A percentile compares a stretch with the other conserved stretches of the same genome.
Evolutionary conservation across 1,284 basidiomycete genomes (phyloP).

Genomic region (Earliella scabrosa): DNA sequence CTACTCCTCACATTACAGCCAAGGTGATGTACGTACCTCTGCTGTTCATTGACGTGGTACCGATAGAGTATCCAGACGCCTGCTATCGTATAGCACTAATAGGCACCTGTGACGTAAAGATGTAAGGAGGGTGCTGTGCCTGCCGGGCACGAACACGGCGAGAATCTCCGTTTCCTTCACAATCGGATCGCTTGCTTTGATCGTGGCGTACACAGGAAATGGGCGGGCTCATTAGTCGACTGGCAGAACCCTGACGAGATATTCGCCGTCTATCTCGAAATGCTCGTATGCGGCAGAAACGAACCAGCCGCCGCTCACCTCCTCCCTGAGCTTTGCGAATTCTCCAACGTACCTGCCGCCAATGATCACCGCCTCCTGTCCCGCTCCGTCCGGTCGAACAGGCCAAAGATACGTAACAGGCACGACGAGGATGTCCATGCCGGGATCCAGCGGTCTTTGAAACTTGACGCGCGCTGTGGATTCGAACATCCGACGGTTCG

Average conservation of each 20-base stretch:
- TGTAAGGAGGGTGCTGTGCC: too few species aligned
- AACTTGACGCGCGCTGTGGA: constrained; percentile 27
- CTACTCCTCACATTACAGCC: too few species aligned
- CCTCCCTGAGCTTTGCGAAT: constrained; percentile 23
- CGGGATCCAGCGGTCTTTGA: constrained; percentile 8
- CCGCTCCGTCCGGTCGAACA: constrained; percentile 15
- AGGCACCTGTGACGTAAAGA: too few species aligned
- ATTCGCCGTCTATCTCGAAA: constrained; percentile 17
- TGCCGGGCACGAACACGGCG: too few species aligned
- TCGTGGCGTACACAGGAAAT: too few species aligned
- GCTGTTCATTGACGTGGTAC: too few species aligned
- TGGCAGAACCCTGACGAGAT: constrained; percentile 15
- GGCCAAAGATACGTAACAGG: constrained; percentile 21
- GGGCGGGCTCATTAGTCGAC: constrained; percentile 2
- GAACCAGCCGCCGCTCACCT: constrained; percentile 25
- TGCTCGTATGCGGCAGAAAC: constrained; percentile 26
- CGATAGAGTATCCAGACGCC: too few species aligned
- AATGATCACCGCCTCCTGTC: constrained; percentile 23
- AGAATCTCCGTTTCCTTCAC: too few species aligned
- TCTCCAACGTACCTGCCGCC: constrained; percentile 18
- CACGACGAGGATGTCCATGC: constrained; percentile 8
- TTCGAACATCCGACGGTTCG: constrained; percentile 8
- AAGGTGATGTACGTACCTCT: too few species aligned
- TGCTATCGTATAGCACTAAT: too few species aligned
- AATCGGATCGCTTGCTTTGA: too few species aligned